Base-by-base conservation (phyloP, 2,329 filamentous ascomycete genomes). In the Claviceps sp. region DNA sequence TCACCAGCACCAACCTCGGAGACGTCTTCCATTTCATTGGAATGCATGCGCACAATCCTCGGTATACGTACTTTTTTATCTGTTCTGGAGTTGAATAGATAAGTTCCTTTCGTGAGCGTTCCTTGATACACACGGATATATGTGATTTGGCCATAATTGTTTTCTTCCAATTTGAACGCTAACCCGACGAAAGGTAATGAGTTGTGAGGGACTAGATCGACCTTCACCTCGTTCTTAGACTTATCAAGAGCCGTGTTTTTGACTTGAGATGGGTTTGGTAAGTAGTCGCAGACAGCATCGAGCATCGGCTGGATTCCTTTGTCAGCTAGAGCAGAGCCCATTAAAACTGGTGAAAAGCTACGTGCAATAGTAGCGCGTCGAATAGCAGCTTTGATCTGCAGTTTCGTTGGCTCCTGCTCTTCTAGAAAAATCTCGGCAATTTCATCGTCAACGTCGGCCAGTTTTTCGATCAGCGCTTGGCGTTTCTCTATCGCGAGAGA, bases 71-170 rank as follows among this genome's bases (percentile, higher is more conserved):
- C 85, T 75, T 91, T 96, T 78, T 96, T 95, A 69, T 91, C 87
- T 57, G 82, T 94, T 60, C 90, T 84, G 8, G 90, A 90, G 70
- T 97, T 98, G 79, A 85, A 95, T 52, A 98, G 82, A 65, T 90
- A 89, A 64, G 85, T 79, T 48, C 90, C 88, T 77, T 95, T 97
- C 67, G 76, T 85, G 55, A 98, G 74, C 22, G 84, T 84, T 60
- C 93, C 93, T 70, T 98, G 93, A 73, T 98, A 98, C 53, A 98
- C 93, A 60, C 93, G 89, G 57, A 98, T 94, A 68, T 98, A 98
- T 51, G 93, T 98, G 64, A 98, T 80, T 70, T 98, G 93, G 44
- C 93, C 93, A 63, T 95, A 98, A 68, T 95, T 96, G 72, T 91
- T 95, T 72, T 98, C 93, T 76, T 98, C 93, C 22, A 98, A 82